These are phyloP conservation scores for Pontederia paniculata DNA, from an alignment of 176 grass and related monocot species.

Conservation along the genomic window DNA sequence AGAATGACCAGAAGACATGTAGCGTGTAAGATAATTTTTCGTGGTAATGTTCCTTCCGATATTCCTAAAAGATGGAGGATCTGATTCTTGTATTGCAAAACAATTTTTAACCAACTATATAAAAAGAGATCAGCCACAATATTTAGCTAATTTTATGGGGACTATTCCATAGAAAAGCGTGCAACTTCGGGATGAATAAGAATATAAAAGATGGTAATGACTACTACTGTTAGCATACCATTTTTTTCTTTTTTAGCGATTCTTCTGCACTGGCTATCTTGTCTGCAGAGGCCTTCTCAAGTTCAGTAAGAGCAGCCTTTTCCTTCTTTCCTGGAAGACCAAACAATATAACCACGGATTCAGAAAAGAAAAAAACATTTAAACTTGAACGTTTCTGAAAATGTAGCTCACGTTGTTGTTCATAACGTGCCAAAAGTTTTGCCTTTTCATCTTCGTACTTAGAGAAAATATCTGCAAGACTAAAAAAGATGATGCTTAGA, in stretches of 20 bases:
- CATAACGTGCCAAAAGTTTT: conserved; percentile 63
- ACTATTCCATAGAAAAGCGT: neutral
- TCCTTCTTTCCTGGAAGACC: conserved; percentile 69
- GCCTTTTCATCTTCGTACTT: conserved; percentile 94
- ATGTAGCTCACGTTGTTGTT: conserved; percentile 56
- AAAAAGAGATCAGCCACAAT: no score
- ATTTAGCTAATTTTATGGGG: neutral
- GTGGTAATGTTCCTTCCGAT: no score
- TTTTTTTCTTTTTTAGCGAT: conserved; percentile 77
- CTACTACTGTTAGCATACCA: conserved; percentile 28
- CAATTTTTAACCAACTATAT: no score
- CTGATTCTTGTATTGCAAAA: no score
- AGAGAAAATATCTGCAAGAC: conserved; percentile 57
- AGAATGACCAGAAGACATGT: no score
- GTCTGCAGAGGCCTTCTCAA: conserved; percentile 56
- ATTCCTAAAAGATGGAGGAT: no score
- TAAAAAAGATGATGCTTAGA: neutral
- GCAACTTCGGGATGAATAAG: no score
- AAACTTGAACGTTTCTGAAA: neutral
- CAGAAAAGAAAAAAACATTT: no score
- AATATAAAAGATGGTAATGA: neutral
- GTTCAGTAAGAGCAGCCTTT: conserved; percentile 56
- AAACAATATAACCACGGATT: no score
- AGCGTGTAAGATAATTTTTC: no score
- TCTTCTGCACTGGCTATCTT: conserved; percentile 71